phyloP scores from a whole-genome alignment of 139 green algal species.

The Closterium sp. region DNA sequence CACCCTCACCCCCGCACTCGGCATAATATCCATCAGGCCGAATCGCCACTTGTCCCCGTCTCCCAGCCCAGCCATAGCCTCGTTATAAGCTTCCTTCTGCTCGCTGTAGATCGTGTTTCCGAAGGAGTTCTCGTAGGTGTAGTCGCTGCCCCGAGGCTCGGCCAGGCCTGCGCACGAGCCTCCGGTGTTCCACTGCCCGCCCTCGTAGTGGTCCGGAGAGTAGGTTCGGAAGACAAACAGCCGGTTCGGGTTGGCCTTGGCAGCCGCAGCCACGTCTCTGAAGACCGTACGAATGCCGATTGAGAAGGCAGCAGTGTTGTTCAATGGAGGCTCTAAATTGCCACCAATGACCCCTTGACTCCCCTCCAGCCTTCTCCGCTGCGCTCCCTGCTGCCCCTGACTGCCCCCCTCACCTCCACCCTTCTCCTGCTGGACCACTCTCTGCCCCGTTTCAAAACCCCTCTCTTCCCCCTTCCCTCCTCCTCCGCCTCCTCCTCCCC shows the following conservation, averaged over 20 bases:
- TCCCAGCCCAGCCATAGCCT: background rate
- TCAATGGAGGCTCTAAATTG: background rate
- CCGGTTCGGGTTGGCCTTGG: background rate
- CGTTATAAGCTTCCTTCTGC: conserved; percentile 9
- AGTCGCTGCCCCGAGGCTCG: background rate
- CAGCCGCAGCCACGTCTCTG: background rate
- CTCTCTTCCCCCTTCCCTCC: no score
- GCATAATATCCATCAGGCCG: conserved; percentile 24
- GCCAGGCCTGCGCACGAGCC: conserved; percentile 18
- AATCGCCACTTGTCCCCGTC: background rate
- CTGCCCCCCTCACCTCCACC: background rate
- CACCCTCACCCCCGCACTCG: background rate
- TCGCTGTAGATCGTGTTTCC: background rate
- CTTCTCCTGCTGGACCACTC: background rate
- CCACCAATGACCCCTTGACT: no score
- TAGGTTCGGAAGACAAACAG: conserved; percentile 35
- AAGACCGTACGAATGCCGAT: conserved; percentile 16
- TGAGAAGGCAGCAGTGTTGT: conserved; percentile 16
- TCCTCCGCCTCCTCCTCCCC: no score
- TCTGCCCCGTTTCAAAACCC: background rate
- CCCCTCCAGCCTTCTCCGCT: background rate
- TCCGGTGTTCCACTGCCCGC: conserved; percentile 49
- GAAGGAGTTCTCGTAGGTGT: conserved; percentile 11
- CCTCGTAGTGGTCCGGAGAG: conserved; percentile 40
- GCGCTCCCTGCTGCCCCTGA: background rate